Evolutionary conservation across 768 basidiomycete genomes (phyloP).

Genomic region (Psilocybe subaeruginosa): DNA sequence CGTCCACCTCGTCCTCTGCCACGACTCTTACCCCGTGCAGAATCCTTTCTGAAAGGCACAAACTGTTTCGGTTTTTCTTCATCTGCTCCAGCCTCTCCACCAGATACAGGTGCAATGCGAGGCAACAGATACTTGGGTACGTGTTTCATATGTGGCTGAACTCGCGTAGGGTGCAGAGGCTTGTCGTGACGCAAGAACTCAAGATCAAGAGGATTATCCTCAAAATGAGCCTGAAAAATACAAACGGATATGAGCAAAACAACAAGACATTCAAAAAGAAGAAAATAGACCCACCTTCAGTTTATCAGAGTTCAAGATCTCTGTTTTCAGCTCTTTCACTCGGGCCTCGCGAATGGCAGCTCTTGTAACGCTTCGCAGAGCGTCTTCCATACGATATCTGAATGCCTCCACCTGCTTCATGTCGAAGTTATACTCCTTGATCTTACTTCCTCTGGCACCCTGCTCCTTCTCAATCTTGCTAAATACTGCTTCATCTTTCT

Average conservation of each 20-base stretch:
- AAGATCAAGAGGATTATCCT: constrained; percentile 93
- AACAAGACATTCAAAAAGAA: background rate
- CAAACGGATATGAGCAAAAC: background rate
- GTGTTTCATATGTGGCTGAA: constrained; percentile 95
- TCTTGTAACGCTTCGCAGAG: constrained; percentile 84
- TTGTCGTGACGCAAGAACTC: constrained; percentile 95
- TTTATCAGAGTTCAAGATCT: constrained; percentile 95
- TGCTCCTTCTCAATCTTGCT: constrained; percentile 78
- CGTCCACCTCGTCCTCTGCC: constrained; percentile 60
- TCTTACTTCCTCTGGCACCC: constrained; percentile 54
- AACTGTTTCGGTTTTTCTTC: constrained; percentile 50
- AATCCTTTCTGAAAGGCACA: constrained; percentile 73
- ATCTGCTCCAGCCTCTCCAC: constrained; percentile 31
- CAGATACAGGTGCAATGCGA: constrained; percentile 65
- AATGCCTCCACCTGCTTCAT: constrained; percentile 97
- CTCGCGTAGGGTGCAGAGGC: constrained; percentile 85
- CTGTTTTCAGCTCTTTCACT: constrained; percentile 90
- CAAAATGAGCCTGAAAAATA: constrained; percentile 86
- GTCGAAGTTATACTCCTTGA: constrained; percentile 93
- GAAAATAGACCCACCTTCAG: constrained; percentile 68
- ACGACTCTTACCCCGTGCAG: constrained; percentile 53
- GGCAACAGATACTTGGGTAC: constrained; percentile 93
- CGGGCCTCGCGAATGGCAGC: constrained; percentile 88
- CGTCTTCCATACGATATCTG: constrained; percentile 98
- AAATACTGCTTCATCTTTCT: constrained; percentile 78